Base-by-base conservation (phyloP, 2,329 filamentous ascomycete species). In the Aspergillus tanneri region DNA sequence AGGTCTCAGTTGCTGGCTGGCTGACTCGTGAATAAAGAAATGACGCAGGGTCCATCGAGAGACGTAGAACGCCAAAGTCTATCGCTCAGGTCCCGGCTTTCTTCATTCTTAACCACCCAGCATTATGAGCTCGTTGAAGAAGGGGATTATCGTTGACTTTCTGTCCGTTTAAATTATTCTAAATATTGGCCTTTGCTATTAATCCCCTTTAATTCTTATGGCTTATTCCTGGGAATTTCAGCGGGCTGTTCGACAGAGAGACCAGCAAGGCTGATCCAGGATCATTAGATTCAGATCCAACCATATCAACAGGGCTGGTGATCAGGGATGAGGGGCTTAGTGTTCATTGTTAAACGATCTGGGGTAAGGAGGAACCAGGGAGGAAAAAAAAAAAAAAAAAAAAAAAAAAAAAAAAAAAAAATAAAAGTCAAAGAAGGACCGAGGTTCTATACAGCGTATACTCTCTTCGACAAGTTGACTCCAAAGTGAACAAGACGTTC, bases 271-370 rank as follows among this genome's bases (percentile, higher is more conserved):
- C 27, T 22, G 40, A 43, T 19, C 49, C 32, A 44, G 49, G 42
- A 52, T 52, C 32, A 30, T 49, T 49, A 42, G 43, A 39, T 49
- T 38, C 30, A 38, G 42, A 52, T 49, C 41, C 49, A 52, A 45
- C 45, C 9, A 28, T 16, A 25, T 24, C 25, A 14, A 44, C 14
- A n/a, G 18, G 14, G 25, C 21, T 16, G 24, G 39, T 24, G 22
- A 27, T 18, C 30, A 34, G 30, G 30, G 16, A 34, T 34, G 16
- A 18, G 6, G 25, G 39, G 25, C 18, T 42, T 16, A 21, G 39
- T 38, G 19, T 16, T n/a, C 16, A 42, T 27, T 23, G 19, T 28
- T 30, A 19, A 19, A 21, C 23, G 18, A 19, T 36, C 23, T 38
- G 32, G 27, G 18, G n/a, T 21, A 27, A 43, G 42, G 27, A 40